These are phyloP conservation scores for Macrophomina phaseolina DNA, from an alignment of 2,329 filamentous ascomycete genomes.

Conservation along the genomic window DNA sequence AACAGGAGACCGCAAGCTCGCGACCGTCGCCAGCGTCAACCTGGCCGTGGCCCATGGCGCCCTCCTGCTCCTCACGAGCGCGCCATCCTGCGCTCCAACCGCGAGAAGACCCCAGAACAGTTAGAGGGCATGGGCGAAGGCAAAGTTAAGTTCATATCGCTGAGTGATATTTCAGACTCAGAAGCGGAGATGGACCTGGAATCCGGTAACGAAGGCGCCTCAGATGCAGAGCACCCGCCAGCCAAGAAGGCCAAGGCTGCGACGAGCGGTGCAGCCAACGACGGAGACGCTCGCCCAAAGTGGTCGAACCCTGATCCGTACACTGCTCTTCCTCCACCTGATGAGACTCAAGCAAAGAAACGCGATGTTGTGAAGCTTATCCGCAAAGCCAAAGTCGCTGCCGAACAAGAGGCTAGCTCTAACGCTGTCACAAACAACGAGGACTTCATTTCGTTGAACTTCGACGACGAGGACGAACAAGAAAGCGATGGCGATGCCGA, in stretches of 20 bases:
- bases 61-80: slow-evolving; percentile 50
- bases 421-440: slow-evolving; percentile 58
- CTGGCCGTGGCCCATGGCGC: slow-evolving; percentile 16
- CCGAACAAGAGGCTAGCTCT: slow-evolving; percentile 60
- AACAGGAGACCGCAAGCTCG: slow-evolving; percentile 17
- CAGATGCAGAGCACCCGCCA: slow-evolving; percentile 29
- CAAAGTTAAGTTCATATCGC: slow-evolving; percentile 47
- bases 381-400: slow-evolving; percentile 79
- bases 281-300: slow-evolving; percentile 62
- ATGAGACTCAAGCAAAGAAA: slow-evolving; percentile 75
- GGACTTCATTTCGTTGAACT: slow-evolving; percentile 89
- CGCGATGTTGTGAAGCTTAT: slow-evolving; percentile 90
- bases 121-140: slow-evolving; percentile 51
- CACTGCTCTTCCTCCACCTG: slow-evolving; percentile 80
- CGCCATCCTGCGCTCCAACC: slow-evolving; percentile 49
- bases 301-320: slow-evolving; percentile 98
- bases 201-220: slow-evolving; percentile 32
- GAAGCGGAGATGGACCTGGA: slow-evolving; percentile 43
- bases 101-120: slow-evolving; percentile 52
- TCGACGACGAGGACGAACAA: slow-evolving; percentile 60
- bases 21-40: slow-evolving; percentile 9
- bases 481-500: slow-evolving; percentile 5
- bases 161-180: slow-evolving; percentile 48
- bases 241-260: slow-evolving; percentile 36
- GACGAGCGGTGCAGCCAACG: slow-evolving; percentile 32